phyloP scores from a whole-genome alignment of 164 flowering plant genomes.

The Sextonia rubra region DNA sequence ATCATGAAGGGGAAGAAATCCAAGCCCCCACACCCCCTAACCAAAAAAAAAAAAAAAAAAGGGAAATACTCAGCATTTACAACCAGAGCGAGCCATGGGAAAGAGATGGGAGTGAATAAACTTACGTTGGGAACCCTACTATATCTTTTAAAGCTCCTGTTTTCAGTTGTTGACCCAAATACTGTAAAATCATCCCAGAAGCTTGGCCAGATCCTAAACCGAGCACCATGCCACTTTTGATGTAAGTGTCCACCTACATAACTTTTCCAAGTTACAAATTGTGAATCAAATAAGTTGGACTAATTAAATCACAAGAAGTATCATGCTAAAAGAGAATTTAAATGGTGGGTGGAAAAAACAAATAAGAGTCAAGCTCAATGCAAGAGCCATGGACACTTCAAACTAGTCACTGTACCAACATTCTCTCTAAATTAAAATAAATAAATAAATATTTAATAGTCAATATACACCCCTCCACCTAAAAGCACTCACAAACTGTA shows the following conservation, averaged over 20 bases:
- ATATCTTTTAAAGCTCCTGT: conserved; percentile 47
- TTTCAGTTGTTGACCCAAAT: conserved; percentile 56
- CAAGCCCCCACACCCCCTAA: no score
- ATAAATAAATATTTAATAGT: no score
- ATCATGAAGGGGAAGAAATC: not conserved
- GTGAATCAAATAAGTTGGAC: not conserved
- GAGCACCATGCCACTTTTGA: conserved; percentile 59
- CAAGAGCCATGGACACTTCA: not conserved
- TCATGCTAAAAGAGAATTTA: not conserved
- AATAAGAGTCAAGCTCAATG: not conserved
- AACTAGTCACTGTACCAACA: no score
- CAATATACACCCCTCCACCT: no score
- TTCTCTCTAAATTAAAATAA: no score
- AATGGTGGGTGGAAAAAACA: not conserved
- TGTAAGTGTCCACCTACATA: conserved; percentile 45
- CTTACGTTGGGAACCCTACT: conserved; percentile 60
- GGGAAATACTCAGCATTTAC: not conserved
- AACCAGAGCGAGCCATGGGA: not conserved
- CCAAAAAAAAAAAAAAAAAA: no score
- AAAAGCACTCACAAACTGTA: no score
- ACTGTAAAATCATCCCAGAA: conserved; percentile 49
- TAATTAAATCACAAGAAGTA: not conserved
- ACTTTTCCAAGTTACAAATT: conserved; percentile 1
- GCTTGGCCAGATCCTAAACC: conserved; percentile 67
- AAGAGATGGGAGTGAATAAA: not conserved